Evolutionary conservation across 768 basidiomycete genomes (phyloP), one percentile per base, ranked within the genome.

Genomic region (Pisolithus tinctorius): DNA sequence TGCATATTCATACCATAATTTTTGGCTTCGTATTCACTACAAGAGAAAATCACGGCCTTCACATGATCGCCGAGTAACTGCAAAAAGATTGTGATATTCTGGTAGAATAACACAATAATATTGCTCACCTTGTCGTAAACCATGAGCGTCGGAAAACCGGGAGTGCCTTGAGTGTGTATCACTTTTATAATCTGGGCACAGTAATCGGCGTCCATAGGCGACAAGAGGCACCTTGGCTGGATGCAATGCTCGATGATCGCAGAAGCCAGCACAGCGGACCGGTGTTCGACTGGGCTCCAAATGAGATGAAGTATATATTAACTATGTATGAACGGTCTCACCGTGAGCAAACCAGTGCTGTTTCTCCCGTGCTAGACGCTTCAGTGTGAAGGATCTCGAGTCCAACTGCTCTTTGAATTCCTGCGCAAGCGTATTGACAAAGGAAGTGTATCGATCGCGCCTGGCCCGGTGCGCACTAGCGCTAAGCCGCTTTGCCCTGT

Each of bases 131-230:
- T 86, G 67, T 94, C 85, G 61, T 93, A 96, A 53, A 86, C 83
- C 62, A 81, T 78, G 10, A 96, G 67, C 0, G 93, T 93, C 36
- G 86, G 84, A 66, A 97, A 99, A 2, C 86, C 86, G 8, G 83
- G 81, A 0, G 94, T 94, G n/a, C 91, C 93, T 63, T 86, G 81
- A 13, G 80, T 77, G 58, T 99, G 96, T 54, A 97, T 74, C 13
- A 86, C 76, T 63, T 87, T 87, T 65, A 98, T 87, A 61, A 98
- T 86, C 57, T 91, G 88, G 2, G 91, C 86, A 51, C 92, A 93
- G 58, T 84, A 99, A 50, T 95, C 87, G 25, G 96, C 95, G 67
- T 99, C 96, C 82, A 93, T 90, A 0, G 93, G 93, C 0, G 95
- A 95, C n/a, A 97, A 72, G 38, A 97, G 72, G 57, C 86, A 88